Evolutionary conservation across 78 protist species (phyloP).

Genomic region (Dictyostelium firmibasis): DNA sequence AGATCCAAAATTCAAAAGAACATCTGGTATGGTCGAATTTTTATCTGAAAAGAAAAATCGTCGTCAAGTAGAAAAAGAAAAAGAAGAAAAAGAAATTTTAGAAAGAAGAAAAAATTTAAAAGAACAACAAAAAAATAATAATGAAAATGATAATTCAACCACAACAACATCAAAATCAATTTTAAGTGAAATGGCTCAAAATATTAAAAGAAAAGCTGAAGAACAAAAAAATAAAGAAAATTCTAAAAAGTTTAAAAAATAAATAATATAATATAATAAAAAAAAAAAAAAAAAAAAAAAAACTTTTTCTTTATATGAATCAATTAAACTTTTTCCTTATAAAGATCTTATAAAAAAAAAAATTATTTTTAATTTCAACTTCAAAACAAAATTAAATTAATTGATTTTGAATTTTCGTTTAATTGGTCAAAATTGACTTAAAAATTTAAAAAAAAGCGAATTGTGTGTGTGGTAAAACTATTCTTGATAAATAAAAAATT

Average conservation of each 20-base stretch:
- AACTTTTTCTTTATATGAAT: too few relatives aligned
- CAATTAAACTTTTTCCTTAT: too few relatives aligned
- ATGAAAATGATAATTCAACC: background rate
- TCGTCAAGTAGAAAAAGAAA: slow-evolving; percentile 14
- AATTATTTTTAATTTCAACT: too few relatives aligned
- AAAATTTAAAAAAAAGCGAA: too few relatives aligned
- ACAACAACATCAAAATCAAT: background rate
- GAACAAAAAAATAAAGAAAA: background rate
- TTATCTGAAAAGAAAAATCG: slow-evolving; percentile 52
- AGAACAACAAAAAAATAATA: background rate
- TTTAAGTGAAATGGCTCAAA: slow-evolving; percentile 6
- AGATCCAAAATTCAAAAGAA: slow-evolving; percentile 65
- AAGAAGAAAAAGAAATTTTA: slow-evolving; percentile 27
- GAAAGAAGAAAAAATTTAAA: slow-evolving; percentile 16
- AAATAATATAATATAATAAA: background rate
- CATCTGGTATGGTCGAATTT: slow-evolving; percentile 35
- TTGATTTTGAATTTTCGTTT: too few relatives aligned
- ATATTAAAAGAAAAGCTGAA: slow-evolving; percentile 56
- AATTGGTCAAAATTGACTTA: too few relatives aligned
- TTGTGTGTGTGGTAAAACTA: too few relatives aligned
- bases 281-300: background rate
- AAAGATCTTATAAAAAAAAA: too few relatives aligned
- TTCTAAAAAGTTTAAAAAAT: background rate
- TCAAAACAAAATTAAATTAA: background rate
- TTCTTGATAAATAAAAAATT: too few relatives aligned